phyloP scores from a whole-genome alignment of 192 early-diverging fungal species.

The Coemansia sp. region DNA sequence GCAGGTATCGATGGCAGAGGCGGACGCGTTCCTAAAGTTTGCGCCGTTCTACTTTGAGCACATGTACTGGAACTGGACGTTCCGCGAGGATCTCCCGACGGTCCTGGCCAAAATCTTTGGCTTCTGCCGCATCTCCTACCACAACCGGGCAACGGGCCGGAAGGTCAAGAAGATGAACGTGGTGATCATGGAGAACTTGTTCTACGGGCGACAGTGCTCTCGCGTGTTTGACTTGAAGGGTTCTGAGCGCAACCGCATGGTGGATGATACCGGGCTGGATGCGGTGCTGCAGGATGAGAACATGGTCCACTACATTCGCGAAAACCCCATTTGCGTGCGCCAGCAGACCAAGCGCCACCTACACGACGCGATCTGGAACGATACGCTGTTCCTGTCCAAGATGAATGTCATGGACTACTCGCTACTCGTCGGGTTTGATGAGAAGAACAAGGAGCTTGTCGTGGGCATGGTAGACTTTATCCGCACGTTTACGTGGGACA shows the following conservation, averaged over 20 bases:
- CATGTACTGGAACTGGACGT: conserved; percentile 47
- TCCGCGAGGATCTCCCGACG: conserved; percentile 57
- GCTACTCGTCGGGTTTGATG: conserved; percentile 89
- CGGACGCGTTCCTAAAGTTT: conserved; percentile 84
- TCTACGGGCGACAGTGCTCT: conserved; percentile 70
- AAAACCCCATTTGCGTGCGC: conserved; percentile 86
- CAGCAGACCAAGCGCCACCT: conserved; percentile 85
- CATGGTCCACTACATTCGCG: conserved; percentile 65
- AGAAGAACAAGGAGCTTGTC: conserved; percentile 75
- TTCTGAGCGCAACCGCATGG: conserved; percentile 90
- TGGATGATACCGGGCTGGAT: conserved; percentile 78
- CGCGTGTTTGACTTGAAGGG: conserved; percentile 91
- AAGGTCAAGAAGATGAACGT: conserved; percentile 83
- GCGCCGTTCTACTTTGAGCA: conserved; percentile 88
- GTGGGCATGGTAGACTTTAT: conserved; percentile 99
- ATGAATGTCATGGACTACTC: conserved; percentile 99
- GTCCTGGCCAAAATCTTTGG: conserved; percentile 87
- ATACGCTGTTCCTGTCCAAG: conserved; percentile 88
- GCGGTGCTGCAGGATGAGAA: conserved; percentile 94
- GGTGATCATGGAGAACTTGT: conserved; percentile 94
- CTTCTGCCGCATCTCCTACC: conserved; percentile 85
- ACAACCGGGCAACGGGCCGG: conserved; percentile 69
- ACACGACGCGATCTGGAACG: conserved; percentile 81
- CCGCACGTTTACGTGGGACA: conserved; percentile 98
- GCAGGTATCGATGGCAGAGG: conserved; percentile 73